phyloP scores from a whole-genome alignment of 371 early-diverging fungal genomes.

The Parasitella parasitica region DNA sequence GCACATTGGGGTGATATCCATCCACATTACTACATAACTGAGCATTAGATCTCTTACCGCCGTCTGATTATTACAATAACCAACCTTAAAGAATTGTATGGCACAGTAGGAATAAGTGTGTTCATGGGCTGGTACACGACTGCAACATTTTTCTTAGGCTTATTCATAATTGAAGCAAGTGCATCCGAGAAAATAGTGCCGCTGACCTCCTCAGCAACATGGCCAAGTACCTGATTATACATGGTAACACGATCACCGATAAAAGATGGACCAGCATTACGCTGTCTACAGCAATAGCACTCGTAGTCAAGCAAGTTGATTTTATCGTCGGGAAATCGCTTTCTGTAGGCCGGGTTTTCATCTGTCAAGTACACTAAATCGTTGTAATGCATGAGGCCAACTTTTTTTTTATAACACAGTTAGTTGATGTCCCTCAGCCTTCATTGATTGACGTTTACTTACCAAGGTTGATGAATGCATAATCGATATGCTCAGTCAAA shows the following conservation, averaged over 20 bases:
- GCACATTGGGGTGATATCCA: slow-evolving; percentile 35
- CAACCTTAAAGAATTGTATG: slow-evolving; percentile 26
- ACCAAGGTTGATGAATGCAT: slow-evolving; percentile 25
- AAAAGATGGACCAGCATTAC: background rate
- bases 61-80: too few relatives aligned
- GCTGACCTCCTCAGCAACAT: slow-evolving; percentile 1
- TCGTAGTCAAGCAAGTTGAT: slow-evolving; percentile 28
- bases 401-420: slow-evolving; percentile 7
- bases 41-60: too few relatives aligned
- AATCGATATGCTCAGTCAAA: slow-evolving; percentile 3
- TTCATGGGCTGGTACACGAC: slow-evolving; percentile 32
- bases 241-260: background rate
- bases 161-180: background rate
- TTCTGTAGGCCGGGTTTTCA: slow-evolving; percentile 24
- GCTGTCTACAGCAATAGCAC: slow-evolving; percentile 28
- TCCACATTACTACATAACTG: slow-evolving; percentile 30
- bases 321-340: slow-evolving; percentile 16
- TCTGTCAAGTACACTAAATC: slow-evolving; percentile 8
- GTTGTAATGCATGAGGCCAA: slow-evolving; percentile 19
- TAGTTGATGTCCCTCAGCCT: background rate
- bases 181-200: background rate
- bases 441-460: background rate
- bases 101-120: slow-evolving; percentile 4
- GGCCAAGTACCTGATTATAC: background rate
- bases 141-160: background rate